phyloP scores from a whole-genome alignment of 2,329 filamentous ascomycete species.

The Aspergillus nomiae region DNA sequence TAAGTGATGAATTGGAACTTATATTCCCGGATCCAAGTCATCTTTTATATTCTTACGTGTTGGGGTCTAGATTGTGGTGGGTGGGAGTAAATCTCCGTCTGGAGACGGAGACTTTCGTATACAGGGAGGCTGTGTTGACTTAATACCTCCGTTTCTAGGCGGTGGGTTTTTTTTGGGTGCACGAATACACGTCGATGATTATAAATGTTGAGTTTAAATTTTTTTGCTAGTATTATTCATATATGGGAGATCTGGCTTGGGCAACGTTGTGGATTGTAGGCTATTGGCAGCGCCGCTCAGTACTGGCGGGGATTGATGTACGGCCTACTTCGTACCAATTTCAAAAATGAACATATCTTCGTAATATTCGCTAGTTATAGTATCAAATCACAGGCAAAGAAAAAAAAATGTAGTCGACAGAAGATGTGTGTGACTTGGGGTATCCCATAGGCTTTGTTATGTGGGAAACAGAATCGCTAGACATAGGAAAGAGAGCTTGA shows the following conservation, averaged over 20 bases:
- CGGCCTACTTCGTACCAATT: constrained; percentile 8
- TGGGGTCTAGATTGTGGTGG: background rate
- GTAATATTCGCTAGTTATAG: constrained; percentile 4
- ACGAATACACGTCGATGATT: background rate
- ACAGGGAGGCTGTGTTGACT: background rate
- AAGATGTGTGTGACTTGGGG: constrained; percentile 28
- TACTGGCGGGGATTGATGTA: background rate
- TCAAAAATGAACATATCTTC: constrained; percentile 14
- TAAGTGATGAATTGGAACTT: background rate
- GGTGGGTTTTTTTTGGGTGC: background rate
- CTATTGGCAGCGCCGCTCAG: background rate
- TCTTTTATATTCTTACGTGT: background rate
- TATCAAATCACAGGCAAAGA: background rate
- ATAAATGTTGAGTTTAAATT: background rate
- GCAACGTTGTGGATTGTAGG: background rate
- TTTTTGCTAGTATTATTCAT: background rate
- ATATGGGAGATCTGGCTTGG: background rate
- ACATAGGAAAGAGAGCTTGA: constrained; percentile 7
- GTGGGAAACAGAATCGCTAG: constrained; percentile 1
- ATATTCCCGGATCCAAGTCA: background rate
- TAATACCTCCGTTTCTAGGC: background rate
- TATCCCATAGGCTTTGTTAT: constrained; percentile 26
- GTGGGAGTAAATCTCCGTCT: background rate
- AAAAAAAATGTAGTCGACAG: constrained; percentile 9
- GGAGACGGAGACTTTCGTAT: background rate